Conservation (phyloP, 129 eudicot species). For the Flaveria sonorensis region DNA sequence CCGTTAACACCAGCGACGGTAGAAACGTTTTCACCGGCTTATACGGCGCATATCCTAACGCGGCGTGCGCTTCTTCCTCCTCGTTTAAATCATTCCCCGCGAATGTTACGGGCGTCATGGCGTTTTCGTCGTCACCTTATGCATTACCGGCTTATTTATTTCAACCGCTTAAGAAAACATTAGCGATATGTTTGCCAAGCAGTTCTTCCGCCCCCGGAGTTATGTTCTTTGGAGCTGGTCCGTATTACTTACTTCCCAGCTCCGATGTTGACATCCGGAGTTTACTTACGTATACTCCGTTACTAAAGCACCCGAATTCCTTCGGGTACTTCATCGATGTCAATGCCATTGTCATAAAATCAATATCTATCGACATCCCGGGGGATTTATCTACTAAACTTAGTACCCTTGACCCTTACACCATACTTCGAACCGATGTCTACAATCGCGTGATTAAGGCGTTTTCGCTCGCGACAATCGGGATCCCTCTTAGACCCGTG, state of each 20-base stretch:
- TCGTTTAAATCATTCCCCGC: slow-evolving; percentile 39
- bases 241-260: slow-evolving; percentile 44
- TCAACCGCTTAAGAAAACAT: slow-evolving; percentile 15
- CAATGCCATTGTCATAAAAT: slow-evolving; percentile 32
- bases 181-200: slow-evolving; percentile 55
- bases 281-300: slow-evolving; percentile 38
- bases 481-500: slow-evolving; percentile 32
- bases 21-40: slow-evolving; percentile 20
- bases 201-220: slow-evolving; percentile 33
- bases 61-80: slow-evolving; percentile 45
- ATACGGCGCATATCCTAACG: slow-evolving; percentile 9
- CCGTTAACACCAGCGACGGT: slow-evolving; percentile 36
- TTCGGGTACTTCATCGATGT: slow-evolving; percentile 42
- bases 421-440: slow-evolving; percentile 36
- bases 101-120: slow-evolving; percentile 45
- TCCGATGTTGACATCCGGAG: slow-evolving; percentile 28
- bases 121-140: slow-evolving; percentile 43
- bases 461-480: slow-evolving; percentile 29
- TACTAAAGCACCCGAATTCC: slow-evolving; percentile 27
- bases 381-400: slow-evolving; percentile 30
- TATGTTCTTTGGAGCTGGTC: slow-evolving; percentile 49
- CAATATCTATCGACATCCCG: slow-evolving; percentile 16
- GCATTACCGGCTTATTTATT: slow-evolving; percentile 41
- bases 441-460: slow-evolving; percentile 22
- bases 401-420: slow-evolving; percentile 46